These are phyloP conservation scores for Amylocystis lapponica DNA, from an alignment of 768 basidiomycete species.

Conservation along the genomic window DNA sequence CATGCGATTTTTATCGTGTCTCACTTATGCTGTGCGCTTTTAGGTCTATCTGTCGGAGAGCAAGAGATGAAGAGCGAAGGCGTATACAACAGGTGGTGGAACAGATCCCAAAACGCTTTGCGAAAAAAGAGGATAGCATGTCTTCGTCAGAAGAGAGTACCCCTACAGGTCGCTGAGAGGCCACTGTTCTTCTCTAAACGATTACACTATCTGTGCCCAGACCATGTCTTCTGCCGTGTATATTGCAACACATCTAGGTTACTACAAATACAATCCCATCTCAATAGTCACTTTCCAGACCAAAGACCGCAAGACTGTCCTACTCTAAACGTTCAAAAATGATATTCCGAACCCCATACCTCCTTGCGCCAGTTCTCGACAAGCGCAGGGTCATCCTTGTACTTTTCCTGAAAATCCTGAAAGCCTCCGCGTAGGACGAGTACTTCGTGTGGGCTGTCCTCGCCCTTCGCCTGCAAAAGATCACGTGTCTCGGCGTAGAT, in stretches of 20 bases:
- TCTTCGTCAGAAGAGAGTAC: too few relatives aligned
- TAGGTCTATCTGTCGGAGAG: constrained; percentile 63
- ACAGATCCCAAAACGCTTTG: constrained; percentile 49
- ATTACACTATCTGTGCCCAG: too few relatives aligned
- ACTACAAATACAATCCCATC: background rate
- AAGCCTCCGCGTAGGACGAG: constrained; percentile 71
- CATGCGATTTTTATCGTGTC: background rate
- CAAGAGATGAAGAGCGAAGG: constrained; percentile 46
- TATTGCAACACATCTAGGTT: constrained; percentile 1
- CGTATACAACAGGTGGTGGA: constrained; percentile 54
- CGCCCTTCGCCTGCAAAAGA: constrained; percentile 36
- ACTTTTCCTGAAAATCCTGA: constrained; percentile 60
- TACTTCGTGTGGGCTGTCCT: constrained; percentile 48
- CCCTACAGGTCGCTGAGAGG: too few relatives aligned
- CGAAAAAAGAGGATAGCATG: constrained; percentile 35
- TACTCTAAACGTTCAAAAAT: background rate
- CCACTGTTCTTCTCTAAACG: too few relatives aligned
- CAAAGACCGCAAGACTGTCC: background rate
- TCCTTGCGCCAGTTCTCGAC: constrained; percentile 75
- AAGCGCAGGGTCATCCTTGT: constrained; percentile 65
- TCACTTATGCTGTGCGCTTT: background rate
- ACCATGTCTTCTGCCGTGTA: background rate
- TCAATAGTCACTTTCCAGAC: background rate
- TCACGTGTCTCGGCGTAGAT: constrained; percentile 62
- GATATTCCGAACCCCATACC: constrained; percentile 44